A percentile compares a stretch with the other conserved stretches of the same genome.
phyloP scores from a whole-genome alignment of 176 grass and related monocot species.

The Triticum urartu region DNA sequence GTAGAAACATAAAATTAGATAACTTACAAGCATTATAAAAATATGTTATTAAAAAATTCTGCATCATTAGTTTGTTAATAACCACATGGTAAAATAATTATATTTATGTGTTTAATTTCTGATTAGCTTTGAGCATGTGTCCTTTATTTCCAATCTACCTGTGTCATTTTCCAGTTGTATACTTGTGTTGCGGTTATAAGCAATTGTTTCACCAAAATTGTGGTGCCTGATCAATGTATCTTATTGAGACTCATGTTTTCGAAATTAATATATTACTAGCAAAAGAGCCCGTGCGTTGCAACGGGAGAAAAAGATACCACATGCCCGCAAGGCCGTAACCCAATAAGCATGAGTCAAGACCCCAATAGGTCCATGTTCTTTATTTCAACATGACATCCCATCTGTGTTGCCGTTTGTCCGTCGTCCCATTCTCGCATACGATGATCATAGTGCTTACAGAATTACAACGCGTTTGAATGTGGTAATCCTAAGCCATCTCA shows the following conservation, averaged over 20 bases:
- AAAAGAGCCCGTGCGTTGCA: too few relatives aligned
- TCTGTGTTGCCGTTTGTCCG: too few relatives aligned
- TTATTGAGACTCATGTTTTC: not conserved
- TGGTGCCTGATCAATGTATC: not conserved
- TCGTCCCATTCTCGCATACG: too few relatives aligned
- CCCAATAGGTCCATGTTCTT: too few relatives aligned
- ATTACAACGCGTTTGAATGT: too few relatives aligned
- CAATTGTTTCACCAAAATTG: not conserved
- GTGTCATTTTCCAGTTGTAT: not conserved
- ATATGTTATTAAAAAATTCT: not conserved
- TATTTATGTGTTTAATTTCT: not conserved
- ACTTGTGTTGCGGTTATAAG: not conserved
- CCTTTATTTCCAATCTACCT: not conserved
- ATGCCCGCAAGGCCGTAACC: too few relatives aligned
- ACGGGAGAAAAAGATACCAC: too few relatives aligned
- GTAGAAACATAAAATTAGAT: not conserved
- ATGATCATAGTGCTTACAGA: too few relatives aligned
- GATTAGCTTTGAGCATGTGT: not conserved
- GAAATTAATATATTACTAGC: too few relatives aligned
- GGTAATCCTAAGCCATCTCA: too few relatives aligned
- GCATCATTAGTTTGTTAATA: not conserved
- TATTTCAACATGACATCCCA: too few relatives aligned
- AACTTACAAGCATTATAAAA: not conserved
- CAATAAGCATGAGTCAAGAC: too few relatives aligned
- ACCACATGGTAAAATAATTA: not conserved